Conservation (phyloP, 2,329 filamentous ascomycete genomes). For the Cladophialophora psammophila region DNA sequence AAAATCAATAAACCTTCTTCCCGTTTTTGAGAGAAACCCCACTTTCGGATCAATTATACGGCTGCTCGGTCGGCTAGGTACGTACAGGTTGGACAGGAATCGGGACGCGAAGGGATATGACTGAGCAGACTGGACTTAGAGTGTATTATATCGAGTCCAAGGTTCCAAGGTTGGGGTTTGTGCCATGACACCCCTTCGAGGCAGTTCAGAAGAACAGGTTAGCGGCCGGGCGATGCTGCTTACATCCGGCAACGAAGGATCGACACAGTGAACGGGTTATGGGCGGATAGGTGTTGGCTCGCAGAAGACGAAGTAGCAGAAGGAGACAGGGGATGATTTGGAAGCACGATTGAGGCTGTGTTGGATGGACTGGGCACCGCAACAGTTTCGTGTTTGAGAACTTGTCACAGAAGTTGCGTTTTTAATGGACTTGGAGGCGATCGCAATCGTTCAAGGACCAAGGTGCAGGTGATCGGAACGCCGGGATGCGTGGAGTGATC, state of each 20-base stretch:
- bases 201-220: constrained; percentile 5
- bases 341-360: constrained; percentile 29
- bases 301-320: neutral
- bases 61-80: constrained; percentile 1
- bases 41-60: constrained; percentile 6
- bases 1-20: neutral
- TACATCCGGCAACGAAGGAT: constrained; percentile 21
- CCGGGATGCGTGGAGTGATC: constrained; percentile 21
- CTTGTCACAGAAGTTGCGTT: constrained; percentile 19
- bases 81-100: constrained; percentile 5
- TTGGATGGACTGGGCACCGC: constrained; percentile 19
- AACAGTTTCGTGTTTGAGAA: constrained; percentile 29
- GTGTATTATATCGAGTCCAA: constrained; percentile 14
- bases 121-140: neutral
- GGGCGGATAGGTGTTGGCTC: neutral
- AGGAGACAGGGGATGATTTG: constrained; percentile 25
- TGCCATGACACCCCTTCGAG: constrained; percentile 2
- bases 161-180: neutral
- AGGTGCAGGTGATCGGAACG: constrained; percentile 20
- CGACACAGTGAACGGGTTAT: constrained; percentile 2
- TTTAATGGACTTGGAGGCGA: constrained; percentile 2
- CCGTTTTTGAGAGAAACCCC: neutral
- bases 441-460: neutral
- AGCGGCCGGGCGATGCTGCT: constrained; percentile 19
- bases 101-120: neutral